phyloP scores from a whole-genome alignment of 2,329 filamentous ascomycete genomes.

The Microascus cirrosus region DNA sequence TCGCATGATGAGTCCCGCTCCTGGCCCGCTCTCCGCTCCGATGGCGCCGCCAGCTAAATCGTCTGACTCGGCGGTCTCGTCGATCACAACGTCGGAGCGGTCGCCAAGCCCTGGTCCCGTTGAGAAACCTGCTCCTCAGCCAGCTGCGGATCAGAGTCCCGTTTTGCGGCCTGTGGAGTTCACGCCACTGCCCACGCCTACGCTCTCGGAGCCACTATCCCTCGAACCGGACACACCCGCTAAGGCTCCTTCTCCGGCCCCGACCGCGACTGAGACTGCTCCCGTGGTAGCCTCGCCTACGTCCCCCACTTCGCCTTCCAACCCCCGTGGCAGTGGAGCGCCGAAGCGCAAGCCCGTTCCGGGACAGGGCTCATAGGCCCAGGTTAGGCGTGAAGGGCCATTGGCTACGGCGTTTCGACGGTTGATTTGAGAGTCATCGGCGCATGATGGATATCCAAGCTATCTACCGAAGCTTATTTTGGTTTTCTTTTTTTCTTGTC shows the following conservation, averaged over 20 bases:
- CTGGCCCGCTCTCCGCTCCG: slow-evolving; percentile 13
- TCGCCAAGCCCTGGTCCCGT: neutral
- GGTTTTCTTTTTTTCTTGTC: neutral
- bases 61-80: neutral
- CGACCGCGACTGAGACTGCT: neutral
- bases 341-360: slow-evolving; percentile 42
- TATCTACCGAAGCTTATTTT: neutral
- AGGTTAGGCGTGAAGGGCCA: neutral
- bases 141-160: neutral
- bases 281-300: neutral
- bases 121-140: neutral
- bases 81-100: neutral
- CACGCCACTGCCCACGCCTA: neutral
- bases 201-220: neutral
- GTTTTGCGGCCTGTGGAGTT: neutral
- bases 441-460: neutral
- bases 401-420: neutral
- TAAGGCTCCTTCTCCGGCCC: neutral
- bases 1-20: slow-evolving; percentile 26
- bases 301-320: too few relatives aligned
- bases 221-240: neutral
- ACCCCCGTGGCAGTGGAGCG: slow-evolving; percentile 27
- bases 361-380: slow-evolving; percentile 29
- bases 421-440: neutral
- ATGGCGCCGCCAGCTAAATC: slow-evolving; percentile 4